Base-by-base conservation (phyloP, 2,329 filamentous ascomycete genomes). In the Colletotrichum liriopes region DNA sequence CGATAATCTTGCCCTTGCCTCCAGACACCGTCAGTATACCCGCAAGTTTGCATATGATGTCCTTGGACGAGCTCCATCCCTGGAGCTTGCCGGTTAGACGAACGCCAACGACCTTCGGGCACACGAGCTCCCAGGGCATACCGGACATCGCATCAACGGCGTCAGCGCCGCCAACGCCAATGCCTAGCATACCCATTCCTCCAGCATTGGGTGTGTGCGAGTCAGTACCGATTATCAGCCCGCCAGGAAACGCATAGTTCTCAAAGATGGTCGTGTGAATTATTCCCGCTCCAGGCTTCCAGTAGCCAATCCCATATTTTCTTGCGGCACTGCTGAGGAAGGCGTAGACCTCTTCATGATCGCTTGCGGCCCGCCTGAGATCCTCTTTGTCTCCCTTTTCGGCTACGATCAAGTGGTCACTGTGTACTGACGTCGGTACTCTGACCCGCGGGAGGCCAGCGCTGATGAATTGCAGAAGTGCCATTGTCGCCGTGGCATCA, bases 151-250 rank as follows among this genome's bases (percentile, higher is more conserved):
- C 18, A 80, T 86, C 87, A 81, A 89, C 75, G 82, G 84, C 75
- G 86, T 87, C 35, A 81, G 79, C 32, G 81, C 87, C 12, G 81
- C 86, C 76, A 85, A 88, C 80, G 0, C 81, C 81, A 8, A 82
- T 77, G 2, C 79, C 81, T 8, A 81, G 54, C 78, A 82, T 81
- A 2, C 77, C 78, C 77, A 82, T 77, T 0, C 81, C 81, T 1
- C 79, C 81, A 5, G 79, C 79, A 52, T 82, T 82, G 4, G 81
- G 81, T 2, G 81, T 82, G 62, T 82, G 80, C 1, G 81, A 82
- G 61, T 82, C 81, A 2, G 80, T 82, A 0, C 80, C 81, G 29
- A 82, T 81, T 6, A 82, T 78, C 0, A 82, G 52, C 1, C 81
- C 81, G 2, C 81, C 80, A 1, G 81, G 81, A 12, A 80, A 79